Percentiles rank a stretch among this genome's conserved stretches.
Evolutionary conservation across 2,329 filamentous ascomycete species (phyloP).

Genomic region (Rhinocladiella similis): DNA sequence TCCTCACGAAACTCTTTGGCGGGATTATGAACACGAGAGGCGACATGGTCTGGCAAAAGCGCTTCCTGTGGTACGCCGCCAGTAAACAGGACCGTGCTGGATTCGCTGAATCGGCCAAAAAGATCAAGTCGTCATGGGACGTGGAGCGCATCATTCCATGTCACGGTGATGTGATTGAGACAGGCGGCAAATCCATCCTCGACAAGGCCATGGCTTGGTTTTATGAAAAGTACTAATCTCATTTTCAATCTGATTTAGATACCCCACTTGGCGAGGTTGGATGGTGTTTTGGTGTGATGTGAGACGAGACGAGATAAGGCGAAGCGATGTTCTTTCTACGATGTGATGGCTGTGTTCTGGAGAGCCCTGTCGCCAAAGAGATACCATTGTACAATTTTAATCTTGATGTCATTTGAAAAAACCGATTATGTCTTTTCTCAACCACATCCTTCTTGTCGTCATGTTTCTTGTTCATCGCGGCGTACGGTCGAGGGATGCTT

Average conservation of each 20-base stretch:
- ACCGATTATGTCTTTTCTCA: too few relatives aligned
- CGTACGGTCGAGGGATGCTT: too few relatives aligned
- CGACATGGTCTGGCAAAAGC: constrained; percentile 69
- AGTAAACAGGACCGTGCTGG: constrained; percentile 62
- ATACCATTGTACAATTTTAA: background rate
- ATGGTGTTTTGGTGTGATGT: too few relatives aligned
- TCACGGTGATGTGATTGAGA: constrained; percentile 86
- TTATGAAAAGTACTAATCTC: background rate
- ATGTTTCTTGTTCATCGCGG: too few relatives aligned
- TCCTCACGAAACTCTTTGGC: constrained; percentile 59
- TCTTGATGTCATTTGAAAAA: too few relatives aligned
- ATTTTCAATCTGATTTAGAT: too few relatives aligned
- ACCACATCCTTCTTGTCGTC: too few relatives aligned
- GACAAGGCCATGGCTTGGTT: constrained; percentile 54
- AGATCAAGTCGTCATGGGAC: constrained; percentile 73
- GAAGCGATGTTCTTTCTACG: too few relatives aligned
- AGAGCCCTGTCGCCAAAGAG: too few relatives aligned
- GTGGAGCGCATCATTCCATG: constrained; percentile 86
- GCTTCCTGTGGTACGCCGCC: constrained; percentile 77
- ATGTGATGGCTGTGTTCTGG: too few relatives aligned
- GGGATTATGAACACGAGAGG: constrained; percentile 63
- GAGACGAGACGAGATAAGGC: too few relatives aligned
- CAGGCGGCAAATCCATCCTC: constrained; percentile 71
- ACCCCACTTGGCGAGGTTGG: too few relatives aligned
- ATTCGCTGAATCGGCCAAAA: constrained; percentile 68